Evolutionary conservation across 2,329 filamentous ascomycete species (phyloP).

Genomic region (Ceratocystis harringtonii): DNA sequence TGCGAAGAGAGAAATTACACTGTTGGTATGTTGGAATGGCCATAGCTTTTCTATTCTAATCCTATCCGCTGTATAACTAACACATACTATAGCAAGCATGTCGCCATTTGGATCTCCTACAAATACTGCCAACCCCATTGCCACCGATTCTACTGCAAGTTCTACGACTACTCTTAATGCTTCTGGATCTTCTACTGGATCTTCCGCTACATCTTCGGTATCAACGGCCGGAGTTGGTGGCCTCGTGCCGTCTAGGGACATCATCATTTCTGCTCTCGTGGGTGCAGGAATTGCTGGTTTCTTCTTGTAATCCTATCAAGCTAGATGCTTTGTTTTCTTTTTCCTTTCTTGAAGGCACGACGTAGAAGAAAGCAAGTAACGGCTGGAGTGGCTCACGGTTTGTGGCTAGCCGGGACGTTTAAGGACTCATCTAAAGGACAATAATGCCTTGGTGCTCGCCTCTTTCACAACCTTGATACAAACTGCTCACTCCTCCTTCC

Average conservation of each 20-base stretch:
- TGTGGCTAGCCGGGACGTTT: background rate
- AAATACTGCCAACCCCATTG: background rate
- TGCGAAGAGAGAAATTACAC: slow-evolving; percentile 14
- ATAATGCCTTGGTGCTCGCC: background rate
- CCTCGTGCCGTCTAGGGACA: background rate
- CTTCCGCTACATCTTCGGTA: background rate
- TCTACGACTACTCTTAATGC: background rate
- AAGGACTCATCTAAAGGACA: background rate
- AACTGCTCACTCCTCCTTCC: background rate
- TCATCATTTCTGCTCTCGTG: slow-evolving; percentile 1
- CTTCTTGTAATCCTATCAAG: background rate
- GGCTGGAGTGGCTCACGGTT: background rate
- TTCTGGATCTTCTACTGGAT: background rate
- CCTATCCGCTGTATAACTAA: background rate
- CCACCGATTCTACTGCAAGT: background rate
- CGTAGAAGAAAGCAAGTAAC: background rate
- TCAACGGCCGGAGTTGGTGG: background rate
- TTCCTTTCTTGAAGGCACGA: background rate
- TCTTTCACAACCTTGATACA: background rate
- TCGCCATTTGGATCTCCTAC: background rate
- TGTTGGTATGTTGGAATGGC: slow-evolving; percentile 8
- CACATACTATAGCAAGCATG: background rate
- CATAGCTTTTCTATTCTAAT: background rate
- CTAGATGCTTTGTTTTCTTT: background rate
- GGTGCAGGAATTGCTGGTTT: slow-evolving; percentile 7